Evolutionary conservation across 1,284 basidiomycete species (phyloP).

Genomic region (Moniliophthora roreri): DNA sequence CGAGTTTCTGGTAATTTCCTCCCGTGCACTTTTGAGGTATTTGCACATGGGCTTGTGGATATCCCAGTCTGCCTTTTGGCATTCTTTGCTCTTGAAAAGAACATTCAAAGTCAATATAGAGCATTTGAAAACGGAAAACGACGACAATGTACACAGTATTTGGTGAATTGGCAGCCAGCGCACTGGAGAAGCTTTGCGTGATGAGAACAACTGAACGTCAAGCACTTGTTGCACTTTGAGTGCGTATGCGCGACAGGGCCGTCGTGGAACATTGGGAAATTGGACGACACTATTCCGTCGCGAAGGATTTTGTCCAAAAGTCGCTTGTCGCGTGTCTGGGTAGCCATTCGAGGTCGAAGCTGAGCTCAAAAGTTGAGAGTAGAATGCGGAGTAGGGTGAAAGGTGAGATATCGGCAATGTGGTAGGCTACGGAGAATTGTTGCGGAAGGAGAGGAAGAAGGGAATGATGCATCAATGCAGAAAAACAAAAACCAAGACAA

Average conservation of each 20-base stretch:
- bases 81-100: conserved; percentile 20
- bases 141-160: conserved; percentile 11
- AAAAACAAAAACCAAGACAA: too few relatives aligned
- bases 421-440: too few relatives aligned
- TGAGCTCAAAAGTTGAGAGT: too few relatives aligned
- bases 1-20: neutral
- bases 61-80: conserved; percentile 15
- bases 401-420: too few relatives aligned
- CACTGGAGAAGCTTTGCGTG: neutral
- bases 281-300: neutral
- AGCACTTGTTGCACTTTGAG: neutral
- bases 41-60: conserved; percentile 12
- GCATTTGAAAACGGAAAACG: too few relatives aligned
- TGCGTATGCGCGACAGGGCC: neutral
- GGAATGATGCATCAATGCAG: too few relatives aligned
- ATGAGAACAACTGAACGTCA: neutral
- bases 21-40: neutral
- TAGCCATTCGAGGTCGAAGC: too few relatives aligned
- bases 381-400: too few relatives aligned
- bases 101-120: too few relatives aligned
- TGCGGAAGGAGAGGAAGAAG: too few relatives aligned
- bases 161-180: neutral
- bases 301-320: conserved; percentile 8
- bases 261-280: neutral
- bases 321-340: neutral